Conservation (phyloP, 805 yeast genomes). For the Priceomyces fermenticarens region DNA sequence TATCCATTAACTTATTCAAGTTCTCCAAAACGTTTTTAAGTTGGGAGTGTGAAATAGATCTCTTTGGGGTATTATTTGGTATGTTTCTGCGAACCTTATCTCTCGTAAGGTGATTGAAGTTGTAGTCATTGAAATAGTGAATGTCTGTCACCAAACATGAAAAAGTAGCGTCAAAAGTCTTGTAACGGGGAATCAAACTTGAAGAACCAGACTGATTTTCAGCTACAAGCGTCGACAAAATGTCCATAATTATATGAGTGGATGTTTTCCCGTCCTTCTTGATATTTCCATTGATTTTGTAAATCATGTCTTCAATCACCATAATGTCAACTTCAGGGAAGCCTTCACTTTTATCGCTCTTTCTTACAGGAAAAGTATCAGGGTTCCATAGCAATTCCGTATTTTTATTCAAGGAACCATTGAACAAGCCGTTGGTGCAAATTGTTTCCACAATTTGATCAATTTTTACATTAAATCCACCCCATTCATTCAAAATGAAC, state of each 20-base stretch:
- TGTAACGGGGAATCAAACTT: constrained; percentile 20
- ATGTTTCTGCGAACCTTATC: constrained; percentile 10
- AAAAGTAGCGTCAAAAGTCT: constrained; percentile 28
- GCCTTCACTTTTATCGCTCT: not conserved
- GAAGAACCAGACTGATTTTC: constrained; percentile 15
- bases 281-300: constrained; percentile 25
- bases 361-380: not conserved
- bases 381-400: constrained; percentile 2
- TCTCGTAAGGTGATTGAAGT: constrained; percentile 16
- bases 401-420: constrained; percentile 5
- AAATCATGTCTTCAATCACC: constrained; percentile 32
- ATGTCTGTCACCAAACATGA: constrained; percentile 26
- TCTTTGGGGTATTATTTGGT: constrained; percentile 23
- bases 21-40: constrained; percentile 18
- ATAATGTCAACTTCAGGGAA: constrained; percentile 21
- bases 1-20: constrained; percentile 20
- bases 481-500: constrained; percentile 33
- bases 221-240: constrained; percentile 19
- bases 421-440: constrained; percentile 4
- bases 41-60: constrained; percentile 23
- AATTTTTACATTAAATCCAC: constrained; percentile 21
- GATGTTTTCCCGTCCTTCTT: constrained; percentile 14
- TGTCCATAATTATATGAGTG: constrained; percentile 23
- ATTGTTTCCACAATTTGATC: constrained; percentile 1
- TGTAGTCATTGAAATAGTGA: constrained; percentile 26